Base-by-base conservation (phyloP, 1,284 basidiomycete species). In the Microbotryum intermedium region DNA sequence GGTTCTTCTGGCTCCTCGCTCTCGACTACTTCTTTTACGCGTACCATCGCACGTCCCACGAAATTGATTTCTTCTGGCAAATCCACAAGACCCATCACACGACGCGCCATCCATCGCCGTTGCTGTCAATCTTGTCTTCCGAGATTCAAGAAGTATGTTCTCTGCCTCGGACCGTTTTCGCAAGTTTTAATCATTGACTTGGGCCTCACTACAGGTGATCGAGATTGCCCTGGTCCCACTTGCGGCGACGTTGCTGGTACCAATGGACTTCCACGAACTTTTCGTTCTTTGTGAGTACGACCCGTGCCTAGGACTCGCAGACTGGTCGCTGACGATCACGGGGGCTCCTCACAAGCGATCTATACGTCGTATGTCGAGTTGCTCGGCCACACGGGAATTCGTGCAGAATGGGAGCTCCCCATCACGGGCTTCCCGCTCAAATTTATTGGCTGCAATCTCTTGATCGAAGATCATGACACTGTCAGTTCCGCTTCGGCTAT, bases 71-170 rank as follows among this genome's bases (percentile, higher is more conserved):
- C 6, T 50, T 58, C 5, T 58, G 56, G 56, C 16, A 21, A 7
- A 58, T 58, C 29, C 56, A 58, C 23, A 25, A 29, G 21, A 58
- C 45, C 43, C 56, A 58, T n/a, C 56, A 58, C 42, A 52, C 56
- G 7, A 58, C 56, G 21, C 23, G 29, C 25, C 50, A 51, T 13
- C 50, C 50, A 10, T 28, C 50, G 50, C 26, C 26, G 25, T 16
- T 51, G 1, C 23, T 51, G n/a, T 25, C 50, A 13, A 56, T 56
- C 25, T 39, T 56, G 7, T 39, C 54, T 10, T 39, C 43, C 20
- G 54, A 56, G 13, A 50, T 56, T 34, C 54, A 56, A 29, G 54
- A 56, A 34, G 26, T 21, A 20, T 34, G 34, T 16, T 18, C 34
- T 11, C 34, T 39, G 34, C 34, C 1, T 11, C 34, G 18, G 50